These are phyloP conservation scores for Bremia lactucae DNA, from an alignment of 352 stramenopile genomes.

Conservation along the genomic window DNA sequence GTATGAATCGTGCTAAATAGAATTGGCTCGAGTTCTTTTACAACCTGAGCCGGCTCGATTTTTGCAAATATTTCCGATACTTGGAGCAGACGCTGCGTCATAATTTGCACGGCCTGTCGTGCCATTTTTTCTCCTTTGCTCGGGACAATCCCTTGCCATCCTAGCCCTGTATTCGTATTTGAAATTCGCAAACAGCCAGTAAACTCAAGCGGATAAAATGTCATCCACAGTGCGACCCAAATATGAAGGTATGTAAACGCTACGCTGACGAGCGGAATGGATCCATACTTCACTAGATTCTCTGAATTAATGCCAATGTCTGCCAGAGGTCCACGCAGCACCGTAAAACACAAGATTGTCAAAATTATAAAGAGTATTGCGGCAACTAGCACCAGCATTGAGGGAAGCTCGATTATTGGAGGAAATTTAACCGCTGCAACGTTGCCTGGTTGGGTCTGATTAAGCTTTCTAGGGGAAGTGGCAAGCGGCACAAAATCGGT, in stretches of 20 bases:
- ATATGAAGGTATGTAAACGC: constrained; percentile 93
- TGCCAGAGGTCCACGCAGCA: constrained; percentile 46
- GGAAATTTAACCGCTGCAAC: constrained; percentile 61
- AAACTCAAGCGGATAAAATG: constrained; percentile 95
- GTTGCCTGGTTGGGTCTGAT: constrained; percentile 6
- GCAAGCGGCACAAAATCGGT: constrained; percentile 63
- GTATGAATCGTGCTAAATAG: constrained; percentile 85
- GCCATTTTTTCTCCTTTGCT: constrained; percentile 96
- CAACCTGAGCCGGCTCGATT: constrained; percentile 86
- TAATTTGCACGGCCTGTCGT: constrained; percentile 86
- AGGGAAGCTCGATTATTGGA: constrained; percentile 70
- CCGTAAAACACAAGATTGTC: constrained; percentile 62
- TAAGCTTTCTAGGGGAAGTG: constrained; percentile 8
- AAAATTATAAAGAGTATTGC: constrained; percentile 41
- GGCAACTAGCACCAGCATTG: constrained; percentile 38
- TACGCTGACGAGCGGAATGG: constrained; percentile 80
- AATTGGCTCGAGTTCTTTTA: constrained; percentile 87
- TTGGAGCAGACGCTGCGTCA: constrained; percentile 90
- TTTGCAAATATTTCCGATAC: constrained; percentile 89
- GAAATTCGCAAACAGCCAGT: constrained; percentile 83
- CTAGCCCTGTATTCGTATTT: constrained; percentile 85
- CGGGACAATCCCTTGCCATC: constrained; percentile 97
- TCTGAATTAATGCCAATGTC: constrained; percentile 46
- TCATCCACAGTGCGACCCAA: constrained; percentile 95
- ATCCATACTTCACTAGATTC: constrained; percentile 68